Evolutionary conservation across 352 stramenopile genomes (phyloP), one percentile per base, ranked within the genome.

Genomic region (Globisporangium echinulatum): DNA sequence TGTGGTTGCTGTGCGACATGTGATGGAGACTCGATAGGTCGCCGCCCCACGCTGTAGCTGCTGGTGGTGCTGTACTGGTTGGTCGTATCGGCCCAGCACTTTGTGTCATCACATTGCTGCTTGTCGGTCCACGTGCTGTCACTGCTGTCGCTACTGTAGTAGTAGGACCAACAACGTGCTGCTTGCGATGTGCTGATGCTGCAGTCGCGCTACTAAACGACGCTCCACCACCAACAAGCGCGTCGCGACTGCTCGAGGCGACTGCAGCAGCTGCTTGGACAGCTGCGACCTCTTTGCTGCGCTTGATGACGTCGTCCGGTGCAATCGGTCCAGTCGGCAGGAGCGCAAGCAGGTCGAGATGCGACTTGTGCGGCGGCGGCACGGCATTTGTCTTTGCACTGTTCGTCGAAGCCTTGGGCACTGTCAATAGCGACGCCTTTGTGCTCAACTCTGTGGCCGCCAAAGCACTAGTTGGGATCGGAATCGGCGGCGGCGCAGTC

Each of bases 261-360:
- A 90, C 82, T 7, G 81, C 77, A 5, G 84, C 73, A 14, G 74
- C 84, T 33, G 80, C 81, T 68, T 94, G 82, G 5, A 92, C 81
- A 7, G 86, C 81, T 10, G 85, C 82, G 0, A 82, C 77, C 59
- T 91, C 78, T 55, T 94, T 94, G 64, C 82, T 92, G 42, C 83
- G 81, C 55, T 92, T 92, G 60, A 94, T 94, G 37, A 94, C 85
- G 68, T 94, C 82, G 55, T 94, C 85, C 17, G 85, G 85, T 5
- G 71, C 72, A 13, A 94, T 57, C 3, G 78, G 63, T 4, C 65
- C 57, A 6, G 62, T 67, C 36, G 82, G 79, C 14, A 94, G 56
- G 33, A 90, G 56, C 38, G 77, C 78, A 36, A 90, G 72, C 55
- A 92, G 85, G 42, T 92, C 85, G 0, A 76, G 67, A 44, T 94